Evolutionary conservation across 768 basidiomycete species (phyloP), one percentile per base, ranked within the genome.

Genomic region (Pleurotus cornucopiae): DNA sequence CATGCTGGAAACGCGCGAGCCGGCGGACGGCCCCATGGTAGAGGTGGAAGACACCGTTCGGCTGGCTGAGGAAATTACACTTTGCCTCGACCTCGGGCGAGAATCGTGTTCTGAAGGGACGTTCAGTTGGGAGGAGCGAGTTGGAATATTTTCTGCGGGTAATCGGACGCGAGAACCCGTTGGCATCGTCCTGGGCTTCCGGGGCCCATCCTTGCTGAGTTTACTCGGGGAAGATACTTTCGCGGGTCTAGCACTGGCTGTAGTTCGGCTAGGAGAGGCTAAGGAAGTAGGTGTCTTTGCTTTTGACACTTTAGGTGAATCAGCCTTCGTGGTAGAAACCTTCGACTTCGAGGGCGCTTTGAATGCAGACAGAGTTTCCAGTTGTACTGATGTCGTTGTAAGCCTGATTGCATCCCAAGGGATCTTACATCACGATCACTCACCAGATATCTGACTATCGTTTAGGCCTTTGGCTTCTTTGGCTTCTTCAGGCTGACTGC

Each of bases 401-500:
- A 34, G 11, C 30, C 11, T 34, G 9, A 34, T 34, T 30, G 7
- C 30, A 11, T 9, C 30, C 30, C 9, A 34, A 34, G 7, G 13
- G 6, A 44, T 21, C 12, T 16, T 13, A 43, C 11, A 44, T 13
- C 20, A 44, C 41, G 2, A 44, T 5, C 20, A 44, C 41, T 40
- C 12, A 53, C 51, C 51, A 53, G 51, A 53, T 20, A 53, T 38
- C 41, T 53, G 51, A 23, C 51, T 53, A 41, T 40, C 51, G 16
- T 53, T 53, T 44, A 16, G n/a, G 13, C 41, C n/a, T 9, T 44
- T 21, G 18, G 18, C 18, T 18, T 18, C 18, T 18, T 18, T 18
- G 18, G 18, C 6, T n/a, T n/a, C 41, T 44, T 44, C n/a, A 44
- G 41, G n/a, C 11, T 44, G 41, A 16, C 14, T 43, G 14, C 41